Percentiles rank a stretch among this genome's conserved stretches.
These are phyloP conservation scores for Allodekkera sacchari DNA, from an alignment of 805 yeast genomes.

Conservation along the genomic window DNA sequence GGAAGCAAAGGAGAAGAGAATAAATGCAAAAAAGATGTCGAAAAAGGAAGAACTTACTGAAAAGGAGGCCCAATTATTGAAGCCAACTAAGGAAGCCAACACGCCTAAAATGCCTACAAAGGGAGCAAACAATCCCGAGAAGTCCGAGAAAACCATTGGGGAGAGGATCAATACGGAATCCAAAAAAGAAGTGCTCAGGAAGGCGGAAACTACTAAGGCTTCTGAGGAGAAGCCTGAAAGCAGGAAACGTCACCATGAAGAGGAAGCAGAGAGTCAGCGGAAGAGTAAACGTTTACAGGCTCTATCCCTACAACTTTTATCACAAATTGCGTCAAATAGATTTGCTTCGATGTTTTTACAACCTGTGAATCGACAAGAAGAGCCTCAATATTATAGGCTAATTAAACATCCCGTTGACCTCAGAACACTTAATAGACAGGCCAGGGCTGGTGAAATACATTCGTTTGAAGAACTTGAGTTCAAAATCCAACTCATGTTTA, in stretches of 20 bases:
- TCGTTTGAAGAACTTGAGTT: slow-evolving; percentile 47
- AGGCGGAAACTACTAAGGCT: background rate
- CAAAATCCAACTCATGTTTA: slow-evolving; percentile 68
- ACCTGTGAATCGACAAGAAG: slow-evolving; percentile 61
- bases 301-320: slow-evolving; percentile 52
- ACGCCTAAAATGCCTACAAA: background rate
- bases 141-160: background rate
- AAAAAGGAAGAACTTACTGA: slow-evolving; percentile 1
- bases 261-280: slow-evolving; percentile 1
- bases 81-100: slow-evolving; percentile 4
- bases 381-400: slow-evolving; percentile 58
- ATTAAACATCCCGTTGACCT: slow-evolving; percentile 61
- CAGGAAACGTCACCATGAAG: too few species aligned
- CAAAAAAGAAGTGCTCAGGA: background rate
- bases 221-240: background rate
- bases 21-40: background rate
- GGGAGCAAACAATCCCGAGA: slow-evolving; percentile 1
- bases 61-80: slow-evolving; percentile 3
- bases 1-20: slow-evolving; percentile 5
- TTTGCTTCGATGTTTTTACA: slow-evolving; percentile 66
- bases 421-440: slow-evolving; percentile 48
- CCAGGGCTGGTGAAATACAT: slow-evolving; percentile 51
- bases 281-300: slow-evolving; percentile 50
- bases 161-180: too few species aligned
- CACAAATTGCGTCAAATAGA: slow-evolving; percentile 60